Conservation (phyloP, 1,284 basidiomycete species). For the Hemileccinum hortonii region DNA sequence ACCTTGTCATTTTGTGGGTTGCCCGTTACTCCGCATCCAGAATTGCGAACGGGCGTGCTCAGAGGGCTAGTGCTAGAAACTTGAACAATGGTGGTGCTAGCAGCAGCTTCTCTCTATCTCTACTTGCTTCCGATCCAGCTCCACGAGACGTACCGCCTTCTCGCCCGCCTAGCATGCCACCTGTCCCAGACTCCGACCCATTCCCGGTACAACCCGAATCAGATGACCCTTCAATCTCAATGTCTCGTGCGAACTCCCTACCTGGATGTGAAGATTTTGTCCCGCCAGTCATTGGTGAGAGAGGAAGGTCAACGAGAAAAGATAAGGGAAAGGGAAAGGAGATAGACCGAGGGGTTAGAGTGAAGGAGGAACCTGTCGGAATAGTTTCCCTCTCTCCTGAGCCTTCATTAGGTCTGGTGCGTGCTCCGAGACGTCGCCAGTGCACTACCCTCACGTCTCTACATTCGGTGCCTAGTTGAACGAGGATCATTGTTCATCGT, state of each 20-base stretch:
- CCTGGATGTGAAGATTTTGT: conserved; percentile 46
- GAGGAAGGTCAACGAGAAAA: conserved; percentile 36
- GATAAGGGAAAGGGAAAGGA: conserved; percentile 70
- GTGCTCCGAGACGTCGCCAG: conserved; percentile 24
- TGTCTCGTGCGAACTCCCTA: conserved; percentile 62
- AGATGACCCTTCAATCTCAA: conserved; percentile 43
- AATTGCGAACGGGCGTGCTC: conserved; percentile 61
- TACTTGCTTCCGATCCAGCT: conserved; percentile 41
- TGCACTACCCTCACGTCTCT: conserved; percentile 18
- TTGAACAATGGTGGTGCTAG: conserved; percentile 44
- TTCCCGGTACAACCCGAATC: conserved; percentile 49
- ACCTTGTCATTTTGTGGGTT: conserved; percentile 10
- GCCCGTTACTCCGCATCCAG: conserved; percentile 34
- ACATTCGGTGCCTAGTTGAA: conserved; percentile 58
- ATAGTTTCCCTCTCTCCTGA: conserved; percentile 52
- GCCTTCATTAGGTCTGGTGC: conserved; percentile 41
- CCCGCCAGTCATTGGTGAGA: conserved; percentile 31
- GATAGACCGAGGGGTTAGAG: conserved; percentile 50
- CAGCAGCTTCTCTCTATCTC: conserved; percentile 27
- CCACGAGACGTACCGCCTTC: conserved; percentile 31
- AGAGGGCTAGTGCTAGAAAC: conserved; percentile 71
- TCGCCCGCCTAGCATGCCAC: conserved; percentile 40
- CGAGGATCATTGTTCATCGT: conserved; percentile 93
- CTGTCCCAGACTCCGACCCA: conserved; percentile 41
- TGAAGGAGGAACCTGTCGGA: conserved; percentile 69